Conservation (phyloP, 208 protist genomes). For the Leishmania martiniquensis region DNA sequence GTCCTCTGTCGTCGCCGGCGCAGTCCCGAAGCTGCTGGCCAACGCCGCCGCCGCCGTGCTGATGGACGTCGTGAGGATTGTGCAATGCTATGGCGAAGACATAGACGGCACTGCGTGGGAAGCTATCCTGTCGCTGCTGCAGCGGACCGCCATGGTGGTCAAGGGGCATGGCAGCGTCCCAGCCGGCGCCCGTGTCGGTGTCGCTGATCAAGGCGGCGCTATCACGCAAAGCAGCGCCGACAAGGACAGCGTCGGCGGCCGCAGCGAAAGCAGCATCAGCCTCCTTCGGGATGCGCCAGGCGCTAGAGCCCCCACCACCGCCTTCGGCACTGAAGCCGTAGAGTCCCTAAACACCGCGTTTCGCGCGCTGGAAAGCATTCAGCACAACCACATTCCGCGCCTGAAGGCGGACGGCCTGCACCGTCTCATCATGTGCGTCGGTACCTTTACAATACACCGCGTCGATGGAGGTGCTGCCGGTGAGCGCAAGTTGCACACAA, state of each 20-base stretch:
- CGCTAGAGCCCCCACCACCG: background rate
- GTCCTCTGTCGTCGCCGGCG: slow-evolving; percentile 4
- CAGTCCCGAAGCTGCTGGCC: slow-evolving; percentile 21
- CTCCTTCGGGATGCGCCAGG: background rate
- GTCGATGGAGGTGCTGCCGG: slow-evolving; percentile 23
- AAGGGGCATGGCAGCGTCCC: background rate
- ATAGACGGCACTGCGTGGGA: slow-evolving; percentile 56
- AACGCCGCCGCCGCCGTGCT: slow-evolving; percentile 19
- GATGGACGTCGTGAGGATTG: slow-evolving; percentile 52
- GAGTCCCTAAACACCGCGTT: slow-evolving; percentile 59
- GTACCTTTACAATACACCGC: slow-evolving; percentile 56
- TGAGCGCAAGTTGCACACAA: slow-evolving; percentile 67
- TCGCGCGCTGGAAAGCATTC: slow-evolving; percentile 69
- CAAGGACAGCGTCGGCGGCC: background rate
- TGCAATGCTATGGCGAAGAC: slow-evolving; percentile 63
- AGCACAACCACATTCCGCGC: slow-evolving; percentile 74
- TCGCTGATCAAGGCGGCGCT: background rate
- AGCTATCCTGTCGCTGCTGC: slow-evolving; percentile 47
- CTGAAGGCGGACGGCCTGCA: slow-evolving; percentile 53
- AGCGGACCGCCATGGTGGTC: slow-evolving; percentile 33
- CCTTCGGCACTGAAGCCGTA: slow-evolving; percentile 19
- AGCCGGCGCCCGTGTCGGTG: background rate
- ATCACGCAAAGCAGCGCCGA: background rate
- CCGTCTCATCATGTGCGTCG: slow-evolving; percentile 59
- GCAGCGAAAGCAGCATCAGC: background rate